Conservation (phyloP, 2,329 filamentous ascomycete genomes). For the Fusarium fracticaudum region DNA sequence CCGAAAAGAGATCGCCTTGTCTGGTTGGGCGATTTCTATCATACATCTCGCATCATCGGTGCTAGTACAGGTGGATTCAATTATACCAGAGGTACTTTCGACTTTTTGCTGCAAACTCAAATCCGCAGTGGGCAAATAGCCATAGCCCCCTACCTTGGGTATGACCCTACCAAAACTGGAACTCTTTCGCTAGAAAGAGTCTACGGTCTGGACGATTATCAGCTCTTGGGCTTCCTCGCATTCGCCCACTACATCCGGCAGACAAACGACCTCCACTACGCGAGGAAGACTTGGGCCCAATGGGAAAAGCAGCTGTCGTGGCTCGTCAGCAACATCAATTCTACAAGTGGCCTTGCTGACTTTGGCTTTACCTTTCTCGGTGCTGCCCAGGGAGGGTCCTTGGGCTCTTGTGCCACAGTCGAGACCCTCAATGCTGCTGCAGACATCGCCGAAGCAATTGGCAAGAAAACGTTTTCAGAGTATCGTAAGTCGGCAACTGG, state of each 20-base stretch:
- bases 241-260: conserved; percentile 1
- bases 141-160: conserved; percentile 3
- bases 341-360: neutral
- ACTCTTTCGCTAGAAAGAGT: neutral
- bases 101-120: conserved; percentile 5
- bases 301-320: conserved; percentile 1
- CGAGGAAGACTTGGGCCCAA: conserved; percentile 1
- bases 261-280: neutral
- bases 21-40: conserved; percentile 12
- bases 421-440: conserved; percentile 1
- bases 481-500: neutral
- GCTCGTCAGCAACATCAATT: neutral
- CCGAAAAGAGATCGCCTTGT: conserved; percentile 10
- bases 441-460: conserved; percentile 3
- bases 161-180: neutral
- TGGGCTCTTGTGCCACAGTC: conserved; percentile 2
- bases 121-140: neutral
- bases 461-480: neutral
- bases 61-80: conserved; percentile 7
- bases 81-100: conserved; percentile 3
- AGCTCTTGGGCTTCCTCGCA: conserved; percentile 1
- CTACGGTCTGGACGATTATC: conserved; percentile 6
- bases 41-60: conserved; percentile 10
- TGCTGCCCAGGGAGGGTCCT: neutral
- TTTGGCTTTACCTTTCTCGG: neutral